Base-by-base conservation (phyloP, 1,284 basidiomycete species). In the Pascua guehoae region DNA sequence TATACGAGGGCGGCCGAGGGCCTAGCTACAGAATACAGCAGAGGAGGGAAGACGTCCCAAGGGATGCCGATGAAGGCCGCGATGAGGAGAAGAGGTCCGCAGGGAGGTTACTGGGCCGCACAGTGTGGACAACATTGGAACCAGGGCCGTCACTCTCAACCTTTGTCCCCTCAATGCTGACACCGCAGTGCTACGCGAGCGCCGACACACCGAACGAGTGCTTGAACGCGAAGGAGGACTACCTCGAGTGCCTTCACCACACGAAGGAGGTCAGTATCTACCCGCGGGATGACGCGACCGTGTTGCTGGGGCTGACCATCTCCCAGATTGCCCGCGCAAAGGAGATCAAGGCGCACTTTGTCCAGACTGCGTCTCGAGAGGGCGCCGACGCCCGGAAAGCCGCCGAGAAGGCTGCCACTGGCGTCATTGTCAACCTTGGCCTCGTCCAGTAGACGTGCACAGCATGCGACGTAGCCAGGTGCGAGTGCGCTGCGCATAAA, bases 171-270 rank as follows among this genome's bases (percentile, higher is more conserved):
- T 32, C 24, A 32, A 32, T 32, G 24, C 24, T 32, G 24, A 32
- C 24, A 48, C n/a, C 8, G 16, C 61, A 96, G 88, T 97, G 93
- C 80, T 97, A 96, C 74, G 87, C 88, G 10, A 81, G 84, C 58
- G 85, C 92, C 49, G 90, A 94, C 64, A 81, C 80, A 47, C 90
- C 91, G 1, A 76, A 79, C 47, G 81, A 90, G 69, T 97, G 93
- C 76, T 77, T 82, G 15, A 77, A 81, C 15, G 86, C 86, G 64
- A 86, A 85, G 61, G 89, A 89, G 63, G 93, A 96, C 77, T 97
- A 97, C 79, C 75, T 96, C 57, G 92, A 96, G 77, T 97, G 94
- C 77, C 79, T 97, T 58, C 93, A 96, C 75, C 86, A 88, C 72
- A 87, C 84, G 45, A 91, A 95, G 77, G 92, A 95, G 85, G 93